A percentile compares a stretch with the other conserved stretches of the same genome.
These are phyloP conservation scores for Henckelia pumila DNA, from an alignment of 257 asterid species.

Conservation along the genomic window DNA sequence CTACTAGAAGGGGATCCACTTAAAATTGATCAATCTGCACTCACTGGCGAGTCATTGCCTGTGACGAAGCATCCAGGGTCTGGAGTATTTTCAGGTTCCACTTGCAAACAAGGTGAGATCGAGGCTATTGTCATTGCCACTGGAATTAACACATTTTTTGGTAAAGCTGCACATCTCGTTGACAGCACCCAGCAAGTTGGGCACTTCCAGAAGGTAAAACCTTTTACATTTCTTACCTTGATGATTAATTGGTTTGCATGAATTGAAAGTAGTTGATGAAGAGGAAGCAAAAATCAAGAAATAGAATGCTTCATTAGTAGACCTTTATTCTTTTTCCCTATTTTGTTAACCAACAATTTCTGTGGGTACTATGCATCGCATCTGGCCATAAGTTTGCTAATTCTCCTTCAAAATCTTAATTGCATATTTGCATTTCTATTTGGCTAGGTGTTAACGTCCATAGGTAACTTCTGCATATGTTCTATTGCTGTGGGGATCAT, in stretches of 20 bases:
- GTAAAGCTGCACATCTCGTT: slow-evolving; percentile 88
- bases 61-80: slow-evolving; percentile 59
- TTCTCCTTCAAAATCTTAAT: slow-evolving; percentile 1
- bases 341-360: too few relatives aligned
- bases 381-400: not conserved
- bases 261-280: too few relatives aligned
- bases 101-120: slow-evolving; percentile 85
- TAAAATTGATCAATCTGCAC: slow-evolving; percentile 79
- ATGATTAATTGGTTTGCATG: not conserved
- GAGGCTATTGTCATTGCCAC: slow-evolving; percentile 85
- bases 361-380: not conserved
- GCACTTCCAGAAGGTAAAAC: slow-evolving; percentile 72
- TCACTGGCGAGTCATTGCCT: slow-evolving; percentile 80
- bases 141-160: slow-evolving; percentile 80
- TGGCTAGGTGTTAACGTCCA: slow-evolving; percentile 63
- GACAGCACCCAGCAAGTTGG: slow-evolving; percentile 78
- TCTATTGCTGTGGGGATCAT: slow-evolving; percentile 67
- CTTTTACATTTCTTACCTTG: not conserved
- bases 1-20: slow-evolving; percentile 80
- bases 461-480: slow-evolving; percentile 79
- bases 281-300: too few relatives aligned
- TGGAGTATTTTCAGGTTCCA: slow-evolving; percentile 78
- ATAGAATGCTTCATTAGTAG: too few relatives aligned
- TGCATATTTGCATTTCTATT: not conserved
- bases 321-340: too few relatives aligned